A percentile compares a stretch with the other conserved stretches of the same genome.
Evolutionary conservation across 2,329 filamentous ascomycete species (phyloP).

Genomic region (Zymoseptoria ardabiliae): DNA sequence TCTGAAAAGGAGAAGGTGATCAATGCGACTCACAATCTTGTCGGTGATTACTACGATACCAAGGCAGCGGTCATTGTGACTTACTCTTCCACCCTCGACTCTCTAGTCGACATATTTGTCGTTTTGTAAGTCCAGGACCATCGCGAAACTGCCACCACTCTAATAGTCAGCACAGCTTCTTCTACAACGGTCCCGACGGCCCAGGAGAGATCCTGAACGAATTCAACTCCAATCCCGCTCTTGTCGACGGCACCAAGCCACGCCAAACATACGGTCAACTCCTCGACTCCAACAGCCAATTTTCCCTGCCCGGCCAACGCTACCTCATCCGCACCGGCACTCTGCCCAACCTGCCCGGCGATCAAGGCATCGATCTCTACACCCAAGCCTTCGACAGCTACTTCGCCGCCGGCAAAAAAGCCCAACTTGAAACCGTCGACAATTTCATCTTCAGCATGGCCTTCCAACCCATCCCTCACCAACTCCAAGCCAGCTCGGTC

Average conservation of each 20-base stretch:
- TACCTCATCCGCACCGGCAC: conserved; percentile 37
- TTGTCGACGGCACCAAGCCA: conserved; percentile 12
- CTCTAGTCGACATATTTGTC: conserved; percentile 48
- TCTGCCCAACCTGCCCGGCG: conserved; percentile 26
- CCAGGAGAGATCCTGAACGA: conserved; percentile 49
- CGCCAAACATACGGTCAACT: conserved; percentile 12
- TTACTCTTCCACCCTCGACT: conserved; percentile 39
- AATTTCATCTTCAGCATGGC: conserved; percentile 13
- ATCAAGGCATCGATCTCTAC: conserved; percentile 13
- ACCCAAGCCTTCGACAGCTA: conserved; percentile 14
- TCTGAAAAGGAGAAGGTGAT: conserved; percentile 36
- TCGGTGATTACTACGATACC: conserved; percentile 50
- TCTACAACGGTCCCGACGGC: conserved; percentile 45
- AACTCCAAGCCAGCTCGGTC: conserved; percentile 11
- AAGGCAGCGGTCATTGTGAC: conserved; percentile 56
- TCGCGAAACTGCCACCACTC: too few relatives aligned
- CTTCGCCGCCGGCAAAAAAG: conserved; percentile 6
- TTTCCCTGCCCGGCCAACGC: conserved; percentile 24
- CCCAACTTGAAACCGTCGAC: conserved; percentile 7
- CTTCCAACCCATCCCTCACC: conserved; percentile 17
- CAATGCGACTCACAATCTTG: conserved; percentile 40
- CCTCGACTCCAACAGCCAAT: conserved; percentile 12
- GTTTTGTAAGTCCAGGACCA: conserved; percentile 37
- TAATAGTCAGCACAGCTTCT: conserved; percentile 23
- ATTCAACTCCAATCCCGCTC: conserved; percentile 37